Evolutionary conservation across 2,329 filamentous ascomycete genomes (phyloP).

Genomic region (Triangularia setosa): DNA sequence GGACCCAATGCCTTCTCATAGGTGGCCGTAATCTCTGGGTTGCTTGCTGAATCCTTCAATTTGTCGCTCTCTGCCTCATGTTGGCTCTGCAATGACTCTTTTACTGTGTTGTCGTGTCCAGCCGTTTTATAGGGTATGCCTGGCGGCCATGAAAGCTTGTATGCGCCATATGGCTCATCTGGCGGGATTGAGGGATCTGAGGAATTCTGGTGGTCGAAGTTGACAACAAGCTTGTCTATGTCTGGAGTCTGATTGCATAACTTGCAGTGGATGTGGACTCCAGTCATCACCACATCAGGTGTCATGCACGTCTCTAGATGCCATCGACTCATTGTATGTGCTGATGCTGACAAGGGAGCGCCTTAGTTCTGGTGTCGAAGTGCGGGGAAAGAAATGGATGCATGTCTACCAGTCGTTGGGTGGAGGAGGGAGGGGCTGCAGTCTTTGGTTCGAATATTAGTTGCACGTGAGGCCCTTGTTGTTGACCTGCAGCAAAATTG

Average conservation of each 20-base stretch:
- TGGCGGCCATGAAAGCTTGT: background rate
- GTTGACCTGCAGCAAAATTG: background rate
- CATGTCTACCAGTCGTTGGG: background rate
- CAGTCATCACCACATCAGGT: background rate
- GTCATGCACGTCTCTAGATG: background rate
- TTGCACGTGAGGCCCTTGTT: background rate
- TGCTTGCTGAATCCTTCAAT: background rate
- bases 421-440: background rate
- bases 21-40: background rate
- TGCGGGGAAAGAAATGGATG: background rate
- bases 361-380: background rate
- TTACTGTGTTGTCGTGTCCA: too few relatives aligned
- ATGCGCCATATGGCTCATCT: background rate
- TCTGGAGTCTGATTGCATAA: background rate
- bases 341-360: background rate
- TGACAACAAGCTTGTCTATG: background rate
- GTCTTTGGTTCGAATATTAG: background rate
- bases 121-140: background rate
- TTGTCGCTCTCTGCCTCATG: background rate
- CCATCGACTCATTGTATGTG: background rate
- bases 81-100: background rate
- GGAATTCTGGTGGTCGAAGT: background rate
- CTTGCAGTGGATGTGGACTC: background rate
- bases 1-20: background rate
- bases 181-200: background rate